Conservation (phyloP, 2,329 filamentous ascomycete species). For the Plectosphaerella sp. region DNA sequence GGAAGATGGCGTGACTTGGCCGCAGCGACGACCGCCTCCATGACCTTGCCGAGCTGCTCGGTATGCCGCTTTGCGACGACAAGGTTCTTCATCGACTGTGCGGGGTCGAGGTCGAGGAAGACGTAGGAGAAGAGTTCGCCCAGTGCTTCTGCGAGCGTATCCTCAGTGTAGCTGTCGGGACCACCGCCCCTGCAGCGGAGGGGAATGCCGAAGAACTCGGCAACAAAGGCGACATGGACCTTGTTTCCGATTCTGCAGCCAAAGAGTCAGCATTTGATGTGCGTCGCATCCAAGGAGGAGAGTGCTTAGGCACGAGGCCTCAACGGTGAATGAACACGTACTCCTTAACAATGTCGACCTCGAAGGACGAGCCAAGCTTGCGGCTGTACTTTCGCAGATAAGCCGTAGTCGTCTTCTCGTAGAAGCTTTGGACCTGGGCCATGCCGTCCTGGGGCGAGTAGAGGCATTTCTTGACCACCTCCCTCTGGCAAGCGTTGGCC, state of each 20-base stretch:
- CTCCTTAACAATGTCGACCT: constrained; percentile 27
- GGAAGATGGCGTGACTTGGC: background rate
- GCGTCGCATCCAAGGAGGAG: no score
- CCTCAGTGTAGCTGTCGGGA: constrained; percentile 29
- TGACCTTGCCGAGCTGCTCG: background rate
- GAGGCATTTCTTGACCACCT: constrained; percentile 10
- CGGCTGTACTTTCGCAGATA: constrained; percentile 21
- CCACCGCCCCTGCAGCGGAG: constrained; percentile 17
- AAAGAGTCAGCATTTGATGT: background rate
- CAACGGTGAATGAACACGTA: constrained; percentile 3
- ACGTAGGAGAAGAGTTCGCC: constrained; percentile 49
- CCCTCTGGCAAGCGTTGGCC: constrained; percentile 11
- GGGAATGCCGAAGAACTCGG: constrained; percentile 46
- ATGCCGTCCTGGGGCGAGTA: constrained; percentile 12
- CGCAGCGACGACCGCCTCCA: background rate
- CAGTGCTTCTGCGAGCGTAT: constrained; percentile 33
- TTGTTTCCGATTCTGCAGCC: constrained; percentile 36
- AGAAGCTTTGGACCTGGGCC: constrained; percentile 15
- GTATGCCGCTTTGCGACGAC: background rate
- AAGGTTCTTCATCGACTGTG: constrained; percentile 41
- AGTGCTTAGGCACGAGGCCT: background rate
- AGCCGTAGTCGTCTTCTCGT: constrained; percentile 15
- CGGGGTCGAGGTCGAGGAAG: constrained; percentile 51
- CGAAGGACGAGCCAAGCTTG: constrained; percentile 21
- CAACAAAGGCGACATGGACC: constrained; percentile 46